Base-by-base conservation (phyloP, 805 yeast genomes). In the Candida lessepsii region DNA sequence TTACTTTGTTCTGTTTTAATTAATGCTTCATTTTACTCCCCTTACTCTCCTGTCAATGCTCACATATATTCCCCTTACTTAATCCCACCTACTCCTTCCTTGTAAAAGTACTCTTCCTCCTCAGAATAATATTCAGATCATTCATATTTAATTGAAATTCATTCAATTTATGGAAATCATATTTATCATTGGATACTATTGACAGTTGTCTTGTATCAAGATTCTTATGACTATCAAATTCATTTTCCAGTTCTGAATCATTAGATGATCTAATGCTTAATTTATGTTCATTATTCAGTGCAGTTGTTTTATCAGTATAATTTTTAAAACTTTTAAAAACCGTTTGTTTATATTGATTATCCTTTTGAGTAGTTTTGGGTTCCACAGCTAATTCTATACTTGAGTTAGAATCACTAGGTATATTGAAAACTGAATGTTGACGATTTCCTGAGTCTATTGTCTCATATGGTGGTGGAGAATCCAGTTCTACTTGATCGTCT, bases 91-190 rank as follows among this genome's bases (percentile, higher is more conserved):
- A 35, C n/a, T 35, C 39, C 20, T 27, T 35, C 13, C 39, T 35
- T 4, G 40, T 33, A 7, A 39, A 34, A 9, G 42, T 39, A 34
- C 42, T 39, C 45, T 70, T 70, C 35, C 88, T 65, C 40, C 88
- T 66, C 33, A 79, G 75, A 27, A 83, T 61, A 44, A 83, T 59
- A 23, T 83, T 81, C 31, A 86, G 79, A 15, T 82, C 83, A 41
- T 78, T 79, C 52, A 83, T 58, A 45, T 76, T 78, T 43, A 83
- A 65, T 39, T 83, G 83, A 48, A 83, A 78, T 46, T 68, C 67
- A 47, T 57, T 64, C 23, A 32, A 21, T 15, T 32, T 32, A 15
- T 23, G n/a, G 35, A 32, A 32, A 14, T 34, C 29, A n/a, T 24
- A 34, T 37, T 65, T 71, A 4, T 70, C 71, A 35, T 58, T 63